phyloP scores from a whole-genome alignment of 176 grass and related monocot genomes.

The Cenchrus americanus region DNA sequence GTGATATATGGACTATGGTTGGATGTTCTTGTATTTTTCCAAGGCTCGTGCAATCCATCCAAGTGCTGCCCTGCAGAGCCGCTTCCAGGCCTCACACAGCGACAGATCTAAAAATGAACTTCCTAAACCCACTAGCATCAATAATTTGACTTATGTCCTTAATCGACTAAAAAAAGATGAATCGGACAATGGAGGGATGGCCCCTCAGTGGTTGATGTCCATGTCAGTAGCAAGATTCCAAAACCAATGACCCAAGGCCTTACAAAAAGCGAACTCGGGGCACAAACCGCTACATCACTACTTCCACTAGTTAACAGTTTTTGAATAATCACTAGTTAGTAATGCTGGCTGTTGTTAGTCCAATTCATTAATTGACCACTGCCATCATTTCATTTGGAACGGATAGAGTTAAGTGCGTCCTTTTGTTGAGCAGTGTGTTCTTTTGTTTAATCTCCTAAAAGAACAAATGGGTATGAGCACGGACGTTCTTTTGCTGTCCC shows the following conservation, averaged over 20 bases:
- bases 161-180: neutral
- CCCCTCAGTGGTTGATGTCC: neutral
- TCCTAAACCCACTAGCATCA: neutral
- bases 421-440: neutral
- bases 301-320: neutral
- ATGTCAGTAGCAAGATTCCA: constrained; percentile 1
- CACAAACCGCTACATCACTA: constrained; percentile 4
- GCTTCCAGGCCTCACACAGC: constrained; percentile 1
- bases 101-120: constrained; percentile 3
- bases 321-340: too few relatives aligned
- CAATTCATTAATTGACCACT: constrained; percentile 11
- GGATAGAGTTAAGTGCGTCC: neutral
- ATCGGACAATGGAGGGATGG: neutral
- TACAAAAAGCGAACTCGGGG: neutral
- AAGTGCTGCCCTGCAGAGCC: constrained; percentile 4
- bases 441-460: neutral
- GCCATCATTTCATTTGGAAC: neutral
- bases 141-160: neutral
- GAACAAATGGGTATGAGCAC: neutral
- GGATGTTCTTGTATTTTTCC: constrained; percentile 11
- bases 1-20: neutral
- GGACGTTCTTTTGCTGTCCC: neutral
- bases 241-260: neutral
- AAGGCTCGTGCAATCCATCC: neutral
- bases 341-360: neutral